A percentile compares a stretch with the other conserved stretches of the same genome.
These are phyloP conservation scores for Rhodofomes roseus DNA, from an alignment of 1,284 basidiomycete species.

Conservation along the genomic window DNA sequence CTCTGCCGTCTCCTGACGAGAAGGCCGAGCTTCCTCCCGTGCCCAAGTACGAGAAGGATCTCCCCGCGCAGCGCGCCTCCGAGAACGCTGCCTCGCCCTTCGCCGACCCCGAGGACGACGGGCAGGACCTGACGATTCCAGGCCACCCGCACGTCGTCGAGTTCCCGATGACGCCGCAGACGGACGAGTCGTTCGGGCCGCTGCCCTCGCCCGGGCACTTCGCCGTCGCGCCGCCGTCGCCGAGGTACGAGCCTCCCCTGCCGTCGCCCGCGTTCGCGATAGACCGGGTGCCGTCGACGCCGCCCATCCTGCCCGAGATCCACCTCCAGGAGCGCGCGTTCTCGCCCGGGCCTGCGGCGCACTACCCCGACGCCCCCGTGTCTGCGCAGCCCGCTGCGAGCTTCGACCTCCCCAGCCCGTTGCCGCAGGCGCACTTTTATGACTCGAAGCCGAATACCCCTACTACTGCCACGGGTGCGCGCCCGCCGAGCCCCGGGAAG, in stretches of 20 bases:
- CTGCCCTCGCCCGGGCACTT: slow-evolving; percentile 29
- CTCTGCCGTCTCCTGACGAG: background rate
- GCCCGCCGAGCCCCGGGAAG: slow-evolving; percentile 18
- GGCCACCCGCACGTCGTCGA: slow-evolving; percentile 6
- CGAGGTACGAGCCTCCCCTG: slow-evolving; percentile 29
- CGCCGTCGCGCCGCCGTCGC: slow-evolving; percentile 10
- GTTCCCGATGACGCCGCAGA: slow-evolving; percentile 15
- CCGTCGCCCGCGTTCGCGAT: slow-evolving; percentile 35
- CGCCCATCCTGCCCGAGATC: slow-evolving; percentile 55
- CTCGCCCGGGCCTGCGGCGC: slow-evolving; percentile 35
- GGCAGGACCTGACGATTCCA: background rate
- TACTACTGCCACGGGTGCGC: slow-evolving; percentile 22
- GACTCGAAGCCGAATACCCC: slow-evolving; percentile 3
- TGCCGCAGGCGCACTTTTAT: slow-evolving; percentile 20
- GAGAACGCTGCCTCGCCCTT: background rate
- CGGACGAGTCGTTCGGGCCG: slow-evolving; percentile 20
- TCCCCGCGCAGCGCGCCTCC: background rate
- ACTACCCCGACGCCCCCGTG: slow-evolving; percentile 26
- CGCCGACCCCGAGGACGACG: background rate
- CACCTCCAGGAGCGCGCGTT: slow-evolving; percentile 28
- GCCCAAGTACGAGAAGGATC: background rate
- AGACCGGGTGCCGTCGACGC: slow-evolving; percentile 44
- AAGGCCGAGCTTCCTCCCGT: background rate
- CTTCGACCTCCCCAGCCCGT: slow-evolving; percentile 23
- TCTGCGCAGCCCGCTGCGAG: slow-evolving; percentile 10